Base-by-base conservation (phyloP, 2,329 filamentous ascomycete genomes). In the Teratosphaeria destructans region DNA sequence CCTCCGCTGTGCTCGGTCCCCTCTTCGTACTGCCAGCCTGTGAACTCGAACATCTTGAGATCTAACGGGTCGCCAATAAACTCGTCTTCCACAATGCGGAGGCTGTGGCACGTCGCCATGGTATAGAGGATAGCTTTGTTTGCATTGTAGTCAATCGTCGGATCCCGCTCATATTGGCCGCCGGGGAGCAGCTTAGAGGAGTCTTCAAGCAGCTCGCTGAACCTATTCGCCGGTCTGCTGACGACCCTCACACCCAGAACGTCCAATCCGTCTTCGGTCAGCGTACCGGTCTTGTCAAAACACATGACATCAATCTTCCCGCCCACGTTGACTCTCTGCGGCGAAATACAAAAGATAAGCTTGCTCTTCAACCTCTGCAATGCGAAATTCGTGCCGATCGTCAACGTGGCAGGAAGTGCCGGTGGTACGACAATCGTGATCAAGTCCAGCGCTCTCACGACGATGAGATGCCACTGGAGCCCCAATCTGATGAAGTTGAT, bases 11-110 rank as follows among this genome's bases (percentile, higher is more conserved):
- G 81, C 65, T 92, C 86, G 54, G 85, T 85, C 2, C 91, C 90
- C 77, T 99, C 94, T 71, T 96, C 89, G 66, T 90, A 99, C 3
- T 84, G 83, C 94, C 94, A 99, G 5, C 83, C 82, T 0, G 94
- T 97, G 66, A 96, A 99, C 64, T 96, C 87, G 71, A 99, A 99
- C 94, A 99, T 99, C 72, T 97, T 97, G 60, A 96, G 80, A 72
- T 99, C 94, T 1, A 99, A 79, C 4, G 95, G 94, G 69, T 99
- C 94, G 1, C 94, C 94, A 37, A 99, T 82, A 49, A 97, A 82
- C 70, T 96, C 91, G 55, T 84, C 87, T 62, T 97, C 92, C 16
- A 99, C 87, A 11, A 87, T 83, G 54, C 92, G 85, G 8, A 99
- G 79, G 0, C 93, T 95, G 72, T 99, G 94, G 60, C 94, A 99